phyloP scores from a whole-genome alignment of 2,329 filamentous ascomycete genomes.

The Colletotrichum theobromicola region DNA sequence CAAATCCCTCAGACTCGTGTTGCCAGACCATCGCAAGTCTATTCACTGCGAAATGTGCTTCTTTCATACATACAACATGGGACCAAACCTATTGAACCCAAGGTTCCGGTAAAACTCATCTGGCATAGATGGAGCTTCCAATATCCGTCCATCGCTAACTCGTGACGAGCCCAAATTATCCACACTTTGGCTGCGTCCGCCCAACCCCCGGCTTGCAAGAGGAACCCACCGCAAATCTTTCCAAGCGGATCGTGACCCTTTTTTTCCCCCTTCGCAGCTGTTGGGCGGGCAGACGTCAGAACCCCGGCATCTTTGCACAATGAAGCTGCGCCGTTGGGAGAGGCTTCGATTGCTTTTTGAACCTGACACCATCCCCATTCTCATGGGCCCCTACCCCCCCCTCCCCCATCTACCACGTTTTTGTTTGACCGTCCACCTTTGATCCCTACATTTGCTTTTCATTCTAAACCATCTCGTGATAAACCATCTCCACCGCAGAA shows the following conservation, averaged over 20 bases:
- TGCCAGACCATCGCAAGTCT: neutral
- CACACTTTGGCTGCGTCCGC: neutral
- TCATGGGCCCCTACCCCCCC: neutral
- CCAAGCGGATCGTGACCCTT: constrained; percentile 6
- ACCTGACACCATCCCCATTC: constrained; percentile 1
- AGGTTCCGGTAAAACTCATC: neutral
- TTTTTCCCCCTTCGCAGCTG: neutral
- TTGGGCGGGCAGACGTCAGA: neutral
- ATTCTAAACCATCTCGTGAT: neutral
- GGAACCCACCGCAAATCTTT: neutral
- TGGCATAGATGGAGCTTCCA: neutral
- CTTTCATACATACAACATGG: neutral
- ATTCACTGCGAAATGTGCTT: neutral
- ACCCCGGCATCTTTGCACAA: neutral
- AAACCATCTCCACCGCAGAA: neutral
- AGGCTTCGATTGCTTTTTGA: neutral
- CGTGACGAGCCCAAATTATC: neutral
- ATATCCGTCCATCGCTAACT: neutral
- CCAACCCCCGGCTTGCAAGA: neutral
- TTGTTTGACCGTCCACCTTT: neutral
- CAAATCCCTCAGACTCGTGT: neutral
- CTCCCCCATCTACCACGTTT: neutral
- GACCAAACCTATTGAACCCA: neutral
- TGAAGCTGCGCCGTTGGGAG: neutral
- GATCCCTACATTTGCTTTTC: constrained; percentile 8